Evolutionary conservation across 805 yeast species (phyloP).

Genomic region (Candida dajiaensis): DNA sequence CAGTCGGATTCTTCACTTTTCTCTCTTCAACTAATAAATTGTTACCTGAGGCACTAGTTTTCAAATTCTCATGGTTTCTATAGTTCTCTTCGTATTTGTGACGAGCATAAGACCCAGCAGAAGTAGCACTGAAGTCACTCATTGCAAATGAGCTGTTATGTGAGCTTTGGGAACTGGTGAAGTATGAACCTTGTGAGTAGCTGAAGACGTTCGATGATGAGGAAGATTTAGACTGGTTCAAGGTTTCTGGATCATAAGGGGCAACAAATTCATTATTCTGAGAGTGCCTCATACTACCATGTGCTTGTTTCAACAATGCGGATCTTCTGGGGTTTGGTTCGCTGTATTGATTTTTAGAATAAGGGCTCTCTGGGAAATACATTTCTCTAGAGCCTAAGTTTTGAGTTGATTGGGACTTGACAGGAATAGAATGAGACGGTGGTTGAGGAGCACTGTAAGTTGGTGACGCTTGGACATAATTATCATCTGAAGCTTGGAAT

Average conservation of each 20-base stretch:
- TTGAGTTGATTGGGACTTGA: conserved; percentile 19
- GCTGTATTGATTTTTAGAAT: conserved; percentile 4
- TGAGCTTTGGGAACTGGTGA: conserved; percentile 42
- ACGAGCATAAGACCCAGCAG: conserved; percentile 80
- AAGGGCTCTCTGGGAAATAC: conserved; percentile 10
- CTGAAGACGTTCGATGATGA: conserved; percentile 22
- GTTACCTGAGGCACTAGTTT: conserved; percentile 23
- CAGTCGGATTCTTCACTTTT: conserved; percentile 18
- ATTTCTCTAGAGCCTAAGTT: conserved; percentile 11
- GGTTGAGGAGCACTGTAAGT: conserved; percentile 15
- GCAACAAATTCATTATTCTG: conserved; percentile 17
- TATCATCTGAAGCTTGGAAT: conserved; percentile 1
- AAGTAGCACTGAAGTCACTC: conserved; percentile 78
- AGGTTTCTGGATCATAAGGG: conserved; percentile 28
- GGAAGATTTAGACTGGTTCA: conserved; percentile 24
- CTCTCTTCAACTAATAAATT: conserved; percentile 22
- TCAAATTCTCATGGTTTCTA: conserved; percentile 7
- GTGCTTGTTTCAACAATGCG: conserved; percentile 10
- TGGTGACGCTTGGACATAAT: conserved; percentile 4
- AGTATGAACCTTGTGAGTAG: conserved; percentile 38
- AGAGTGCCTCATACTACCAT: conserved; percentile 8
- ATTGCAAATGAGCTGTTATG: conserved; percentile 36
- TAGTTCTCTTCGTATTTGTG: conserved; percentile 48
- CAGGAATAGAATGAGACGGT: conserved; percentile 19
- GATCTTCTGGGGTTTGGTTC: conserved; percentile 4